Conservation (phyloP, 352 stramenopile genomes). For the Elongisporangium prolatum region DNA sequence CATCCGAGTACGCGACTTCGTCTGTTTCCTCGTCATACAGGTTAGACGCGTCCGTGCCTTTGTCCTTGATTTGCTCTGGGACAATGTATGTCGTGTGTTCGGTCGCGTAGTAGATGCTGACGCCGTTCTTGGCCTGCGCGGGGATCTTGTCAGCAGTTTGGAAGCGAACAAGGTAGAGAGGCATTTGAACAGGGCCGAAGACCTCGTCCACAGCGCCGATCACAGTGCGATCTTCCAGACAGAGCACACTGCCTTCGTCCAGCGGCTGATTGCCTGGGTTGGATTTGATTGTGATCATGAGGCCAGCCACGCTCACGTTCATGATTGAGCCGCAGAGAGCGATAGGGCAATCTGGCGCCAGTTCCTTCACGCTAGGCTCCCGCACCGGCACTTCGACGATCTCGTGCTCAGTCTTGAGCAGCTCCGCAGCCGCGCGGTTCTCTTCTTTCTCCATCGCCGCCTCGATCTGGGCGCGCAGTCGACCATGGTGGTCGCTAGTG, state of each 20-base stretch:
- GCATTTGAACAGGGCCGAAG: constrained; percentile 81
- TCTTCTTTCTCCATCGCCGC: constrained; percentile 71
- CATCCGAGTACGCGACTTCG: constrained; percentile 74
- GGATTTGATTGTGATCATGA: constrained; percentile 84
- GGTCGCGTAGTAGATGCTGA: constrained; percentile 61
- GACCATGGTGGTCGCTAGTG: constrained; percentile 26
- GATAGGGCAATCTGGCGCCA: constrained; percentile 69
- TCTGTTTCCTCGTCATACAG: constrained; percentile 84
- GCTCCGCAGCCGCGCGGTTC: constrained; percentile 28
- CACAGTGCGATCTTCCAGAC: constrained; percentile 69
- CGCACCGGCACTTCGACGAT: constrained; percentile 46
- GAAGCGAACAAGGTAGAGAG: constrained; percentile 86
- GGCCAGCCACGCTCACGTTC: constrained; percentile 47
- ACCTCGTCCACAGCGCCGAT: constrained; percentile 81
- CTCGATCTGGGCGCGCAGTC: constrained; percentile 70
- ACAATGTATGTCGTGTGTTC: constrained; percentile 82
- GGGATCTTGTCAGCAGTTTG: constrained; percentile 66
- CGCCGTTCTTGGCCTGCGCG: constrained; percentile 27
- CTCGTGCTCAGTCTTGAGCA: constrained; percentile 67
- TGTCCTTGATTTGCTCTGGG: constrained; percentile 70
- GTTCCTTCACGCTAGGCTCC: constrained; percentile 52
- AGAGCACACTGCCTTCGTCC: constrained; percentile 80
- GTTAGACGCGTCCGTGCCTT: constrained; percentile 83
- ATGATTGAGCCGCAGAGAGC: constrained; percentile 58
- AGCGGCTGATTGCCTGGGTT: constrained; percentile 48